Evolutionary conservation across 371 early-diverging fungal genomes (phyloP).

Genomic region (Mortierella sp.): DNA sequence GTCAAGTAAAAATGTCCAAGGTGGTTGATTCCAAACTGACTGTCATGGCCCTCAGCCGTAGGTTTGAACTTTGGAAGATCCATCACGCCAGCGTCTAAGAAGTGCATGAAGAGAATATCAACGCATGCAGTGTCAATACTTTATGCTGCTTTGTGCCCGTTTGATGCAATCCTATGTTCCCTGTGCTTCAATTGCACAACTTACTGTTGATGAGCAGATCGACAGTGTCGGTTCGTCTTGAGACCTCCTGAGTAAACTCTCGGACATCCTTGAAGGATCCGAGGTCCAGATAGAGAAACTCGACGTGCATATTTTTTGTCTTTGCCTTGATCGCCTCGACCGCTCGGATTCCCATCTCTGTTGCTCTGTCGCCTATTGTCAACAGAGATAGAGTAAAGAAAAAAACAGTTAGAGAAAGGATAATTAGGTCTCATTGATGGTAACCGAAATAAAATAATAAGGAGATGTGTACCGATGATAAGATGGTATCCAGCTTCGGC

Average conservation of each 20-base stretch:
- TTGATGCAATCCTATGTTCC: not conserved
- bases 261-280: slow-evolving; percentile 47
- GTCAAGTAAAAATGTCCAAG: slow-evolving; percentile 50
- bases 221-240: slow-evolving; percentile 18
- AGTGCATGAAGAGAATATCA: not conserved
- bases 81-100: slow-evolving; percentile 52
- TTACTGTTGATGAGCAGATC: slow-evolving; percentile 54
- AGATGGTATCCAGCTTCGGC: slow-evolving; percentile 53
- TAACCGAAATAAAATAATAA: not conserved
- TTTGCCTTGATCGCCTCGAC: slow-evolving; percentile 47
- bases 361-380: slow-evolving; percentile 44
- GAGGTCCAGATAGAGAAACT: slow-evolving; percentile 48
- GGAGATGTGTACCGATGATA: slow-evolving; percentile 35
- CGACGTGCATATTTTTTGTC: slow-evolving; percentile 42
- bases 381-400: not conserved
- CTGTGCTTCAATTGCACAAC: not conserved
- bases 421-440: not conserved
- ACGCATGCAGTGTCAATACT: not conserved
- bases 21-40: slow-evolving; percentile 56
- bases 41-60: slow-evolving; percentile 47
- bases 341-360: slow-evolving; percentile 41
- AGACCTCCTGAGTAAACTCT: slow-evolving; percentile 28
- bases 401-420: not conserved
- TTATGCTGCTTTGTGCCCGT: no score
- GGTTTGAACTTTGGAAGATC: slow-evolving; percentile 47